Base-by-base conservation (phyloP, 768 basidiomycete genomes). In the Suillus tomentosus region DNA sequence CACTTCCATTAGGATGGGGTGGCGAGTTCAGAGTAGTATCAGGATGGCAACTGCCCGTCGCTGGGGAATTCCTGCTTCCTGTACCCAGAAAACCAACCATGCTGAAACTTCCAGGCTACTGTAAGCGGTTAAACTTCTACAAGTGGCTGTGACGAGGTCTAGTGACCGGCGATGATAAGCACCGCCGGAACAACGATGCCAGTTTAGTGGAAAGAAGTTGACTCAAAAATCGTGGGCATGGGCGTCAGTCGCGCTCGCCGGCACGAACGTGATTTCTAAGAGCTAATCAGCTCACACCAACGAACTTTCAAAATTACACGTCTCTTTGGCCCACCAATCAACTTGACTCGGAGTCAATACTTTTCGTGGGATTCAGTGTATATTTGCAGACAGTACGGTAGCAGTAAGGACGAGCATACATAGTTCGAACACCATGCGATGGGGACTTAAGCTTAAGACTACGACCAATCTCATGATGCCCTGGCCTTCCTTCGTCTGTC, bases 401-500 rank as follows among this genome's bases (percentile, higher is more conserved):
- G 11, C 22, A 14, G 11, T 48, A 22, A 22, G 3, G 13, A 48
- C 48, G 22, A 14, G 36, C 36, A 36, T 15, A 22, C 5, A 22
- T 47, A 22, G 14, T 39, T 22, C 34, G 19, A 59, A 34, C 57
- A 47, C 9, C 39, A 19, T 50, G 8, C n/a, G 22, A 43, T 7
- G 19, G n/a, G 9, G 37, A 39, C 47, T 22, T 13, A 15, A 50
- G 27, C 48, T 24, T 7, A 24, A 50, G 27, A 43, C 24, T 31
- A 45, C 13, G 14, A 40, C 24, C 9, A 15, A 36, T 37, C 11
- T 63, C 59, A 67, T 61, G 22, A 64, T 42, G 67, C 65, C 68
- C 76, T 80, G 56, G 68, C 74, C 65, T 76, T 75, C 66, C 79
- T 79, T 70, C 79, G 77, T 71, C 83, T 83, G 69, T 83, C 77